Percentiles rank a stretch among this genome's conserved stretches.
Evolutionary conservation across 768 basidiomycete genomes (phyloP).

Genomic region (Sporobolomyces pararoseus): DNA sequence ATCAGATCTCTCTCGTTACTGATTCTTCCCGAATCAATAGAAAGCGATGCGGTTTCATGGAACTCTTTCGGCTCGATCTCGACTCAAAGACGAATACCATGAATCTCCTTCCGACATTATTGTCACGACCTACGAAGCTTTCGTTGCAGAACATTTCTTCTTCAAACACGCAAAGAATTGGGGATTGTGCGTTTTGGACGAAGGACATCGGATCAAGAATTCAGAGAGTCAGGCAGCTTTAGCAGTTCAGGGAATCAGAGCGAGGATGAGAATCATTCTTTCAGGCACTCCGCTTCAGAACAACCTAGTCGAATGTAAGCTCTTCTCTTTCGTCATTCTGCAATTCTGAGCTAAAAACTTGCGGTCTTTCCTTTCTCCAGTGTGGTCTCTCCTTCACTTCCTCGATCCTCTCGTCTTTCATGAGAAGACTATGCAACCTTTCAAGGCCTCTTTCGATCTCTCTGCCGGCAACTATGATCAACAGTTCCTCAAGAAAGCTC

Average conservation of each 20-base stretch:
- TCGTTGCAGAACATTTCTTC: slow-evolving; percentile 59
- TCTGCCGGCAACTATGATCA: slow-evolving; percentile 56
- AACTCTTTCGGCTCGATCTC: slow-evolving; percentile 56
- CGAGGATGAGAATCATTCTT: slow-evolving; percentile 62
- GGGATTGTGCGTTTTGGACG: slow-evolving; percentile 61
- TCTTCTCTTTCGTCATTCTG: slow-evolving; percentile 8
- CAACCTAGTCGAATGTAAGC: slow-evolving; percentile 60
- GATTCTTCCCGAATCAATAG: slow-evolving; percentile 52
- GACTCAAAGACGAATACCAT: slow-evolving; percentile 57
- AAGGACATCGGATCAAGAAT: slow-evolving; percentile 72
- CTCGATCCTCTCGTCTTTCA: slow-evolving; percentile 60
- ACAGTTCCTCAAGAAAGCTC: slow-evolving; percentile 55
- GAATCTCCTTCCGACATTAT: slow-evolving; percentile 53
- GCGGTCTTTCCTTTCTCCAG: neutral
- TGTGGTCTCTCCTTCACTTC: slow-evolving; percentile 44
- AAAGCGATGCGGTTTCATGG: slow-evolving; percentile 64
- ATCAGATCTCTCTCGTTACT: slow-evolving; percentile 22
- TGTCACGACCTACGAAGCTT: slow-evolving; percentile 67
- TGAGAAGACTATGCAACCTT: slow-evolving; percentile 53
- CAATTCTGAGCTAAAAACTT: no score
- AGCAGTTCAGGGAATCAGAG: slow-evolving; percentile 59
- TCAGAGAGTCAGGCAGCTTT: slow-evolving; percentile 57
- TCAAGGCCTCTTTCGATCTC: slow-evolving; percentile 60
- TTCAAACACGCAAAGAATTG: slow-evolving; percentile 59
- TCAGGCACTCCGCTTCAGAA: slow-evolving; percentile 74